A percentile compares a stretch with the other conserved stretches of the same genome.
phyloP scores from a whole-genome alignment of 225 moss, liverwort and hornwort species.

The Physcomitrium patens region DNA sequence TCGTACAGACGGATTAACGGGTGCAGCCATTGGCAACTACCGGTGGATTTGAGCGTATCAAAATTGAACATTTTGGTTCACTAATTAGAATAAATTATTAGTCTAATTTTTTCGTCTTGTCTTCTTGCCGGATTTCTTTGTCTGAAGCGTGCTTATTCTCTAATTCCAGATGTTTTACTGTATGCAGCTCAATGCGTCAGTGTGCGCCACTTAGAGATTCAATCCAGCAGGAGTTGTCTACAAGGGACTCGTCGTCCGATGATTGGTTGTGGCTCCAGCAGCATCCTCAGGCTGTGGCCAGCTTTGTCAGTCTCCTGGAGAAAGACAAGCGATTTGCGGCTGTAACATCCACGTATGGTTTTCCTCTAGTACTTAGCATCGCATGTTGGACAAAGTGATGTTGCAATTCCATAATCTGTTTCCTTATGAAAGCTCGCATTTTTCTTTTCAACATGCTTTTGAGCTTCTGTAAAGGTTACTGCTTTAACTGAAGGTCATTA shows the following conservation, averaged over 20 bases:
- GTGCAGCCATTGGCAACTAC: slow-evolving; percentile 2
- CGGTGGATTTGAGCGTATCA: neutral
- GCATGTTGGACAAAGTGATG: neutral
- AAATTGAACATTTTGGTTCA: slow-evolving; percentile 1
- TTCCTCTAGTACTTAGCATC: slow-evolving; percentile 19
- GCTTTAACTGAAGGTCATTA: slow-evolving; percentile 1
- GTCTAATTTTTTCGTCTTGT: neutral
- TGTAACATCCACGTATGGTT: slow-evolving; percentile 61
- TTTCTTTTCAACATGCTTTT: neutral
- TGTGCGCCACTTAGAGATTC: slow-evolving; percentile 55
- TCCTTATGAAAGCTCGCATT: slow-evolving; percentile 14
- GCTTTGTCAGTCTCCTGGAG: slow-evolving; percentile 60
- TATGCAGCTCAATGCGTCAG: slow-evolving; percentile 61
- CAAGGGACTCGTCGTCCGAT: slow-evolving; percentile 58
- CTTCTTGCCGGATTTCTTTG: neutral
- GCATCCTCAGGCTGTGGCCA: slow-evolving; percentile 61
- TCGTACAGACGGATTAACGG: slow-evolving; percentile 10
- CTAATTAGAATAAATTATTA: slow-evolving; percentile 2
- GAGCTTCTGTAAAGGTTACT: neutral
- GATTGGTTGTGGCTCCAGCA: slow-evolving; percentile 69
- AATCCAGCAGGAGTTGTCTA: slow-evolving; percentile 54
- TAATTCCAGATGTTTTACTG: slow-evolving; percentile 20
- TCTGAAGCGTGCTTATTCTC: slow-evolving; percentile 3
- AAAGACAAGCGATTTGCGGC: slow-evolving; percentile 59
- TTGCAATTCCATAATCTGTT: slow-evolving; percentile 25